These are phyloP conservation scores for Colletotrichum viniferum DNA, from an alignment of 2,329 filamentous ascomycete species.

Conservation along the genomic window DNA sequence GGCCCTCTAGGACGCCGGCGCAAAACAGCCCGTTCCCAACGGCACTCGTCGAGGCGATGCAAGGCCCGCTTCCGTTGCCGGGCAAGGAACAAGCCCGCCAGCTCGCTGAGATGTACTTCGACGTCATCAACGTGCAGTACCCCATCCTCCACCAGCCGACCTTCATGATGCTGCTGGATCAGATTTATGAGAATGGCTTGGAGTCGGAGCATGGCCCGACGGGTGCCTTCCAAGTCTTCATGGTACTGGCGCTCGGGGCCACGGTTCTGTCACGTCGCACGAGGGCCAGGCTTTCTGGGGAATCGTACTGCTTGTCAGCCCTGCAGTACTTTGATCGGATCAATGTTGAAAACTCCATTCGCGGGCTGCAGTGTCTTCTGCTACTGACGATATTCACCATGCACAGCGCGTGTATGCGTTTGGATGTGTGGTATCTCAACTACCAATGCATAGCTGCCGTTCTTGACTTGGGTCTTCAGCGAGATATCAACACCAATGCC, in stretches of 20 bases:
- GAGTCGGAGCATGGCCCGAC: slow-evolving; percentile 28
- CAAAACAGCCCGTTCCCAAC: slow-evolving; percentile 24
- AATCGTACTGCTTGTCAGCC: slow-evolving; percentile 54
- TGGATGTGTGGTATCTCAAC: slow-evolving; percentile 60
- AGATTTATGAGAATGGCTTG: slow-evolving; percentile 34
- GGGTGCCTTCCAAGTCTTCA: slow-evolving; percentile 51
- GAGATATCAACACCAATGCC: slow-evolving; percentile 45
- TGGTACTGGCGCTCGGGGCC: slow-evolving; percentile 57
- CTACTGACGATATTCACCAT: slow-evolving; percentile 53
- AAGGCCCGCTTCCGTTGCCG: slow-evolving; percentile 36
- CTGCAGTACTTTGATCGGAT: slow-evolving; percentile 50
- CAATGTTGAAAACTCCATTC: slow-evolving; percentile 51
- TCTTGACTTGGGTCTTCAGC: slow-evolving; percentile 56
- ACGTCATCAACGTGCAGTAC: slow-evolving; percentile 50
- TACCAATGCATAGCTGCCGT: slow-evolving; percentile 58
- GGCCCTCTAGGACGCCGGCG: not conserved
- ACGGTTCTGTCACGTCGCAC: slow-evolving; percentile 47
- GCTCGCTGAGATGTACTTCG: slow-evolving; percentile 52
- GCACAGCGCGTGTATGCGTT: slow-evolving; percentile 49
- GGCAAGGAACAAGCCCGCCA: slow-evolving; percentile 39
- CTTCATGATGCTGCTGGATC: slow-evolving; percentile 33
- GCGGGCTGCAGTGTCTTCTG: slow-evolving; percentile 53
- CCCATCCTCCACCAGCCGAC: slow-evolving; percentile 52
- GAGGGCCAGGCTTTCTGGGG: slow-evolving; percentile 47
- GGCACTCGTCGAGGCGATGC: slow-evolving; percentile 34